These are phyloP conservation scores for Sphagnum contortum DNA, from an alignment of 225 moss, liverwort and hornwort species.

Conservation along the genomic window DNA sequence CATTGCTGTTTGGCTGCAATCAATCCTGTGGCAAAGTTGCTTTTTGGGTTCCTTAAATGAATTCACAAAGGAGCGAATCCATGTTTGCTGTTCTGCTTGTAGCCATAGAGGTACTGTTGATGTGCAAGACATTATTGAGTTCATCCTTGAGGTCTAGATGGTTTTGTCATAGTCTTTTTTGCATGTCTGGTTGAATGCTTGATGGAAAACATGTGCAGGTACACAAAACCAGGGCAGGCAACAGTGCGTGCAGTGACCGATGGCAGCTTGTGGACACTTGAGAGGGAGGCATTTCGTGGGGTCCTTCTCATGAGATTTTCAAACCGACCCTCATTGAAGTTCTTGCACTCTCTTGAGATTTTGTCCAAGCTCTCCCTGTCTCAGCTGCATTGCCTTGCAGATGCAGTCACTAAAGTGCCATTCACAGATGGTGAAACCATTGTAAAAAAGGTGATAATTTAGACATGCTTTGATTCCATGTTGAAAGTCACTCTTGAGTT, in stretches of 20 bases:
- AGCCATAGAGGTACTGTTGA: too few species aligned
- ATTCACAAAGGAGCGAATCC: too few species aligned
- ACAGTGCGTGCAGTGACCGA: constrained; percentile 5
- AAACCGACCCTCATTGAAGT: constrained; percentile 1
- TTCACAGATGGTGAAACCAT: background rate
- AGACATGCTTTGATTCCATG: background rate
- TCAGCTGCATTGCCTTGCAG: constrained; percentile 2
- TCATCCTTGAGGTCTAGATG: too few species aligned
- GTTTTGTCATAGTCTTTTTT: too few species aligned
- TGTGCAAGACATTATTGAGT: too few species aligned
- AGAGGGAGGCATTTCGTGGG: background rate
- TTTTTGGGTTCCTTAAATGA: too few species aligned
- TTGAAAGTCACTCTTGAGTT: background rate
- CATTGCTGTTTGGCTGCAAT: too few species aligned
- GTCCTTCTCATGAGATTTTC: background rate
- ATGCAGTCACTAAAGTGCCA: background rate
- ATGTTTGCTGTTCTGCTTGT: too few species aligned
- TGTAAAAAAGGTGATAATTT: background rate
- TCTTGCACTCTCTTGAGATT: constrained; percentile 1
- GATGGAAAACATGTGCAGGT: background rate
- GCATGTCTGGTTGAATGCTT: too few species aligned
- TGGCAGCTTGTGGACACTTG: constrained; percentile 3
- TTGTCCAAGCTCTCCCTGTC: constrained; percentile 5
- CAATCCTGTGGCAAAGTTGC: too few species aligned
- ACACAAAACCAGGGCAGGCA: constrained; percentile 1